Percentiles rank a stretch among this genome's conserved stretches.
Conservation (phyloP, 2,329 filamentous ascomycete genomes). For the Ramichloridium luteum region DNA sequence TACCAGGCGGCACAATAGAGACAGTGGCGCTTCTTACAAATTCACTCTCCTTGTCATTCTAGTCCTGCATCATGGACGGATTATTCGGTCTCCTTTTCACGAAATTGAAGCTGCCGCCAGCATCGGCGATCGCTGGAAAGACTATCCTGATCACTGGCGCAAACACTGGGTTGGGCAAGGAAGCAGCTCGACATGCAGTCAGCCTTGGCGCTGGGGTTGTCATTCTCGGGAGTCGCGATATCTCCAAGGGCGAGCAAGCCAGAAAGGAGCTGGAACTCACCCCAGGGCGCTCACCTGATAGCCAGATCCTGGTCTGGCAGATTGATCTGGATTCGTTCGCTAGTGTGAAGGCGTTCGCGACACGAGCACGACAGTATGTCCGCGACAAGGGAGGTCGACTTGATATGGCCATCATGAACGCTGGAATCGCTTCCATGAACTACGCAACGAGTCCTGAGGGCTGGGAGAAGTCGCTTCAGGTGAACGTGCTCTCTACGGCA, state of each 20-base stretch:
- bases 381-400: too few relatives aligned
- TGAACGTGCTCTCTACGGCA: conserved; percentile 47
- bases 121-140: too few relatives aligned
- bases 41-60: too few relatives aligned
- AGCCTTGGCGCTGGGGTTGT: conserved; percentile 26
- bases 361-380: conserved; percentile 17
- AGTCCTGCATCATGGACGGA: too few relatives aligned
- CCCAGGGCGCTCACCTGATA: too few relatives aligned
- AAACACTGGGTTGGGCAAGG: conserved; percentile 33
- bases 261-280: too few relatives aligned
- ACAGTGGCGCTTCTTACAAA: too few relatives aligned
- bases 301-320: conserved; percentile 21
- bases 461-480: conserved; percentile 38
- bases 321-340: conserved; percentile 9
- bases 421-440: conserved; percentile 7
- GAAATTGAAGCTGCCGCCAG: too few relatives aligned
- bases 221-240: conserved; percentile 31
- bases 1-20: too few relatives aligned
- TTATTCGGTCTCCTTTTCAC: too few relatives aligned
- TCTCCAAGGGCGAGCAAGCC: conserved; percentile 31
- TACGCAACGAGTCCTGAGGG: conserved; percentile 17
- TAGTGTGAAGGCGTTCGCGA: conserved; percentile 9
- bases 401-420: conserved; percentile 27
- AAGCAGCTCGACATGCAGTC: conserved; percentile 30
- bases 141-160: conserved; percentile 35